Base-by-base conservation (phyloP, 2,329 filamentous ascomycete genomes). In the Lasiodiplodia sp. region DNA sequence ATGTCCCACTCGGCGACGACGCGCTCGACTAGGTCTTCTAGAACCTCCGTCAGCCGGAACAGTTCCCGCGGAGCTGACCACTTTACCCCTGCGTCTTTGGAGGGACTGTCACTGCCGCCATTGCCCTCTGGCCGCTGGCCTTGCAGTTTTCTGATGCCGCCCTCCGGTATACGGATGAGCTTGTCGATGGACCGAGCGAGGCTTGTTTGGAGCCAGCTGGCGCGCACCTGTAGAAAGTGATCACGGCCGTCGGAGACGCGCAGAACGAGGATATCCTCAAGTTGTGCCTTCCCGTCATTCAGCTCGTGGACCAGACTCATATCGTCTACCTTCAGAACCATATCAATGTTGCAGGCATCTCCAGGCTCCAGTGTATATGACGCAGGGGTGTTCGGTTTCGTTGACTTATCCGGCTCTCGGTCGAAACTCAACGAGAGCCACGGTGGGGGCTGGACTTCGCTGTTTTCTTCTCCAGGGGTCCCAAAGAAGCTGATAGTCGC, bases 221-320 rank as follows among this genome's bases (percentile, higher is more conserved):
- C 96, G 28, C 87, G 89, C 0, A 97, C 84, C 0, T 94, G 91
- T 49, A 99, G 88, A 76, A 99, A 99, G 76, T 98, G 92, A 74
- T 99, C 96, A 58, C 94, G 87, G 0, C 96, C 96, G 65, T 91
- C 88, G 12, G 89, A 86, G 5, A 99, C 92, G 0, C 94, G 89
- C 10, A 99, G 85, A 2, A 99, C 91, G 8, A 99, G 84, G 3
- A 99, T 90, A 71, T 98, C 94, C 71, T 98, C 95, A 0, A 99
- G 82, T 8, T 82, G 83, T 4, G 83, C 77, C 1, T 85, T 83
- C 18, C 87, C 88, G 66, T 91, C 85, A 72, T 98, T 98, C 47
- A 99, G 84, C 2, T 85, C 82, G 21, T 87, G 88, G 0, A 93
- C 88, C 21, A 91, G 86, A 0, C 85, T 78, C 4, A 92, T 79